A percentile compares a stretch with the other conserved stretches of the same genome.
Evolutionary conservation across 2,329 filamentous ascomycete genomes (phyloP).

Genomic region (Venturia nashicola): DNA sequence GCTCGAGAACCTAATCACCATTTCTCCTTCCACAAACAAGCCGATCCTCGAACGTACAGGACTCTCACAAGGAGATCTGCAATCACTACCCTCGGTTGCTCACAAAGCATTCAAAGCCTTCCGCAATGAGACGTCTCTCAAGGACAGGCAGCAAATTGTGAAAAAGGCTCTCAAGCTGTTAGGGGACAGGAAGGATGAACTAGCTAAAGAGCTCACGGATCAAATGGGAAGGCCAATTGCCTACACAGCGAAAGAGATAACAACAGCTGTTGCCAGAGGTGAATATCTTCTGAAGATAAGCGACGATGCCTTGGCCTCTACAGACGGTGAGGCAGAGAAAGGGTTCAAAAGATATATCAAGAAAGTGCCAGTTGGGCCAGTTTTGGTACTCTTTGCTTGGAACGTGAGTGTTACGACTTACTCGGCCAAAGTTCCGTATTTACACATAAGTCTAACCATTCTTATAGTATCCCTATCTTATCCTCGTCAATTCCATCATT

Average conservation of each 20-base stretch:
- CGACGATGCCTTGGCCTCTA: constrained; percentile 65
- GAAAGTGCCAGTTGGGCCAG: constrained; percentile 77
- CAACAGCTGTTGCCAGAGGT: constrained; percentile 72
- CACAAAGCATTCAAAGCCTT: constrained; percentile 66
- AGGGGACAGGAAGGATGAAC: constrained; percentile 58
- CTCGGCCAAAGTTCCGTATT: background rate
- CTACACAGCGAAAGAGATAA: constrained; percentile 72
- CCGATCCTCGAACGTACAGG: constrained; percentile 69
- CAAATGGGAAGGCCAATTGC: constrained; percentile 93
- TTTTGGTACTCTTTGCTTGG: constrained; percentile 88
- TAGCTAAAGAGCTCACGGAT: constrained; percentile 75
- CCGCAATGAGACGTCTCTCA: constrained; percentile 55
- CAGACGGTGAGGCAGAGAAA: constrained; percentile 68
- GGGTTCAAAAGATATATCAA: constrained; percentile 86
- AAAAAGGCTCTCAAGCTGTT: constrained; percentile 66
- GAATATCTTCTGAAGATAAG: constrained; percentile 80
- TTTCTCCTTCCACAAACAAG: constrained; percentile 83
- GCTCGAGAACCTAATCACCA: constrained; percentile 54
- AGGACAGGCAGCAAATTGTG: constrained; percentile 68
- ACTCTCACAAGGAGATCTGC: constrained; percentile 56
- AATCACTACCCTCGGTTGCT: constrained; percentile 58
- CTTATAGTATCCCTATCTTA: constrained; percentile 72
- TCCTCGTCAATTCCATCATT: constrained; percentile 82
- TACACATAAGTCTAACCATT: constrained; percentile 23
- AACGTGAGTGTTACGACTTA: constrained; percentile 53